Percentiles rank a stretch among this genome's conserved stretches.
Evolutionary conservation across 2,329 filamentous ascomycete species (phyloP).

Genomic region (Trichoderma arundinaceum): DNA sequence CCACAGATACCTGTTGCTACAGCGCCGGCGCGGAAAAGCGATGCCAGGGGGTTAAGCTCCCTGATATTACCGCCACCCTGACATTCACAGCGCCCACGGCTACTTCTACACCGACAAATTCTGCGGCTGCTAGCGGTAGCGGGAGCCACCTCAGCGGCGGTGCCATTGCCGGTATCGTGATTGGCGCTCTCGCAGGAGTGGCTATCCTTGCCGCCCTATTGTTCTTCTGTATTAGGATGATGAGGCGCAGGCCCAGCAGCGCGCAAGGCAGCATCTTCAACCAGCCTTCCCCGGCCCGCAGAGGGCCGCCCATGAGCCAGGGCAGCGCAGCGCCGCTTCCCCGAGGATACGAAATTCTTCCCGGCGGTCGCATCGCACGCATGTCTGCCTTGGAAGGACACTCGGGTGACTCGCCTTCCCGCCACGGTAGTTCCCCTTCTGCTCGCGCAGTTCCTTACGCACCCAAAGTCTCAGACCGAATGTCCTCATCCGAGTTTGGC

Average conservation of each 20-base stretch:
- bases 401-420: conserved; percentile 64
- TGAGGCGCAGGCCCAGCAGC: conserved; percentile 61
- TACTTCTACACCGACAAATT: conserved; percentile 42
- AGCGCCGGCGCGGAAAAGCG: conserved; percentile 74
- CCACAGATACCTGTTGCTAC: conserved; percentile 94
- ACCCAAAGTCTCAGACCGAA: conserved; percentile 56
- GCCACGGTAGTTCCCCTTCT: conserved; percentile 52
- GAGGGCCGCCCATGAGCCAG: conserved; percentile 52
- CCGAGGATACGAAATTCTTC: conserved; percentile 73
- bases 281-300: conserved; percentile 77
- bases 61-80: conserved; percentile 73
- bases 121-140: neutral
- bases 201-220: conserved; percentile 71
- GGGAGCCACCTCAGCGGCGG: conserved; percentile 71
- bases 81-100: conserved; percentile 58
- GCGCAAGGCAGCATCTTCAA: conserved; percentile 82
- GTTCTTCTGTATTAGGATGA: conserved; percentile 65
- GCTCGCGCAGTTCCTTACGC: conserved; percentile 53
- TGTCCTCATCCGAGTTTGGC: conserved; percentile 73
- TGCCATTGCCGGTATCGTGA: conserved; percentile 86
- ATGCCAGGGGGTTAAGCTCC: conserved; percentile 79
- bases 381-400: conserved; percentile 92
- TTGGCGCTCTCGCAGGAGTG: conserved; percentile 76
- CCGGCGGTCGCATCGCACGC: conserved; percentile 87
- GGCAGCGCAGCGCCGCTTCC: conserved; percentile 44